Evolutionary conservation across 2,329 filamentous ascomycete genomes (phyloP).

Genomic region (Dactylellina parvicollis): DNA sequence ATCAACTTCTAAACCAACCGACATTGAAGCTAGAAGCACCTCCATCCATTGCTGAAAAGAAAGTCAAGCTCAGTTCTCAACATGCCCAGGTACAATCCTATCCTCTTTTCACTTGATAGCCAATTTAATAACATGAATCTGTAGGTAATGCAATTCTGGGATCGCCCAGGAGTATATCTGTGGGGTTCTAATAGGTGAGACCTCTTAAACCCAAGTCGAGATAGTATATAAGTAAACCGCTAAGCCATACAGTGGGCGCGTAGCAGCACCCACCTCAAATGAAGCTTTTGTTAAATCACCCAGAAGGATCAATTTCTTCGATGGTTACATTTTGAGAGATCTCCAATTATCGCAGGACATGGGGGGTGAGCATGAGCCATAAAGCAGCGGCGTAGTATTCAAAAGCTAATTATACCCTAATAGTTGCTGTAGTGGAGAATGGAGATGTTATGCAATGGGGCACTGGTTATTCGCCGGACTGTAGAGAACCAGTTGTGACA

Average conservation of each 20-base stretch:
- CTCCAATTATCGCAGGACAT: slow-evolving; percentile 84
- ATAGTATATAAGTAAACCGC: neutral
- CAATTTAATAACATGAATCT: neutral
- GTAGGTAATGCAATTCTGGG: slow-evolving; percentile 62
- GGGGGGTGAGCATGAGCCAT: slow-evolving; percentile 65
- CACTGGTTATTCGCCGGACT: slow-evolving; percentile 73
- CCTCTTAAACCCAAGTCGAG: neutral
- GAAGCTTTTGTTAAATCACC: slow-evolving; percentile 83
- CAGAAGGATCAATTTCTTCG: slow-evolving; percentile 80
- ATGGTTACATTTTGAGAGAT: slow-evolving; percentile 83
- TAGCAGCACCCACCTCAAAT: slow-evolving; percentile 84
- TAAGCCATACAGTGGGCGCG: slow-evolving; percentile 67
- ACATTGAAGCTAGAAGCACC: slow-evolving; percentile 34
- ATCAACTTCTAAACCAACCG: slow-evolving; percentile 15
- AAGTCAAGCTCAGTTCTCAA: slow-evolving; percentile 73
- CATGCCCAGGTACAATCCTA: slow-evolving; percentile 75
- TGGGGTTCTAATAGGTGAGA: slow-evolving; percentile 81
- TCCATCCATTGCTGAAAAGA: slow-evolving; percentile 33
- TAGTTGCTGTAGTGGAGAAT: slow-evolving; percentile 79
- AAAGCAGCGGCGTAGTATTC: neutral
- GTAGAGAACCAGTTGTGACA: slow-evolving; percentile 74
- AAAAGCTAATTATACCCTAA: neutral
- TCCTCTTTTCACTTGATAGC: neutral
- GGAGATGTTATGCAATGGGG: slow-evolving; percentile 96
- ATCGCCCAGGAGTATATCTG: slow-evolving; percentile 86